Evolutionary conservation across 2,329 filamentous ascomycete genomes (phyloP).

Genomic region (Remersonia thermophila): DNA sequence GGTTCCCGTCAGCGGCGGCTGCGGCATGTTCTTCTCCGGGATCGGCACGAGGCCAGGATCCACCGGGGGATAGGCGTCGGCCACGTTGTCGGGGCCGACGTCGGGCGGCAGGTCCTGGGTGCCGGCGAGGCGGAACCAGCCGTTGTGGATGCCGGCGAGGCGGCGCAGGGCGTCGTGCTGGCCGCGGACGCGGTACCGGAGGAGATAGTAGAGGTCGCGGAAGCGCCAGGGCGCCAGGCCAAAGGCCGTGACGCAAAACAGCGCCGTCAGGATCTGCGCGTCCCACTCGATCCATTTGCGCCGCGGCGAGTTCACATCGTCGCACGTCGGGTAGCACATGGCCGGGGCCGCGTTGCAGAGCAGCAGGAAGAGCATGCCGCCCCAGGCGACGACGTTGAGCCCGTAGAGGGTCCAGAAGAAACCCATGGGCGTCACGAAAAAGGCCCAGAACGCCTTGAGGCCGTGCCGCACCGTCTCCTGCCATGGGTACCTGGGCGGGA

Average conservation of each 20-base stretch:
- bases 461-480: slow-evolving; percentile 46
- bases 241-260: slow-evolving; percentile 81
- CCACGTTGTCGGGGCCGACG: slow-evolving; percentile 41
- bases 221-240: slow-evolving; percentile 77
- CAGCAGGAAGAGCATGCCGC: slow-evolving; percentile 79
- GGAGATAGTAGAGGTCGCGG: slow-evolving; percentile 62
- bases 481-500: slow-evolving; percentile 49
- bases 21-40: slow-evolving; percentile 50
- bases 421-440: slow-evolving; percentile 61
- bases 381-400: slow-evolving; percentile 77
- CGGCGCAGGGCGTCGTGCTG: slow-evolving; percentile 47
- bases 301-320: slow-evolving; percentile 63
- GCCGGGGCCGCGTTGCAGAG: slow-evolving; percentile 62
- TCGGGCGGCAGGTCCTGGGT: slow-evolving; percentile 45
- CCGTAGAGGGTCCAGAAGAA: slow-evolving; percentile 70
- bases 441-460: slow-evolving; percentile 54
- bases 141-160: slow-evolving; percentile 60
- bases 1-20: slow-evolving; percentile 57
- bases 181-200: slow-evolving; percentile 47
- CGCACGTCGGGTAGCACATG: slow-evolving; percentile 60
- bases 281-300: slow-evolving; percentile 76
- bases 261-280: slow-evolving; percentile 68
- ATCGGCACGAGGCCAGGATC: slow-evolving; percentile 38
- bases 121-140: slow-evolving; percentile 63
- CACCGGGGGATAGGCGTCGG: slow-evolving; percentile 26